Base-by-base conservation (phyloP, 192 early-diverging fungal genomes). In the Coemansia sp. region DNA sequence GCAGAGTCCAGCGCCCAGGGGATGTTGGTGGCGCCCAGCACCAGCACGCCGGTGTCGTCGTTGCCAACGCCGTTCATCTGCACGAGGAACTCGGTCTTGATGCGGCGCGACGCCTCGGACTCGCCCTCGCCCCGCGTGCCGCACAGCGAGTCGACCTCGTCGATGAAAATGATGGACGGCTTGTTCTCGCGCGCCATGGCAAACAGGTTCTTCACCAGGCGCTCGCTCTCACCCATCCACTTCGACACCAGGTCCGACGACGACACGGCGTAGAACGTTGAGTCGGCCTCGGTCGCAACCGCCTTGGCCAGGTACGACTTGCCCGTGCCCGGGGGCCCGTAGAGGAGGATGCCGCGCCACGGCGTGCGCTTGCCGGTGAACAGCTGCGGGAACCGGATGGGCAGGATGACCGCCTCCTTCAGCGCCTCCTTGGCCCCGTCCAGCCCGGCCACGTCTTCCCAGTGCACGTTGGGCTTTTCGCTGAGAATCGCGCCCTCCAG, bases 11-110 rank as follows among this genome's bases (percentile, higher is more conserved):
- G 77, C 36, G 93, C 88, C 97, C 95, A 99, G 35, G 96, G 97
- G 28, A 95, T 95, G 79, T 98, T 99, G 3, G 95, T 98, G 7
- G 96, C 97, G 1, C 94, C 97, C 37, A 98, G 81, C 4, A 99
- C 95, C 55, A 99, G 82, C 7, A 99, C 89, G n/a, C 95, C 95
- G 33, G 87, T 90, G 82, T 91, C 94, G 71, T 96, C 95, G 69
- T 96, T 92, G 23, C 95, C 95, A 9, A 97, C 97, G 62, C 97
- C 96, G 61, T 99, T 94, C 97, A 99, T 99, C 75, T 98, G 97
- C 53, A 99, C 95, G 7, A 99, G 84, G 50, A 99, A 93, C 83
- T 99, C 96, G 0, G 96, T 99, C 77, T 98, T 99, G 81, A 99
- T 96, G 53, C 96, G 85, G 57, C 95, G 84, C 45, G 90, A 91